Evolutionary conservation across 129 eudicot genomes (phyloP), one percentile per base, ranked within the genome.

Genomic region (Escallonia rubra): DNA sequence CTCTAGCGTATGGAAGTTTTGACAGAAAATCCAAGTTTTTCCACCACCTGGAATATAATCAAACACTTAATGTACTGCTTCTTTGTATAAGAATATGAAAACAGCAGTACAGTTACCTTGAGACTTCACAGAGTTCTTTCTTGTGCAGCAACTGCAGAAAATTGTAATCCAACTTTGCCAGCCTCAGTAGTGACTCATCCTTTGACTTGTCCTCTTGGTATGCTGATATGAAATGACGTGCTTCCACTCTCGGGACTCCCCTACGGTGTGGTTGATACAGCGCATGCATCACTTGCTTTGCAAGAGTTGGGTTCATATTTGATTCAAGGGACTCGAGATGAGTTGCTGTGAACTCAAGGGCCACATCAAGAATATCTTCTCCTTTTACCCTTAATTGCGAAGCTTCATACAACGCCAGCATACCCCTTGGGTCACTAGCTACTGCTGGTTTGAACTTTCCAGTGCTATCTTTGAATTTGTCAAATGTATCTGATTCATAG

Each of bases 321-420:
- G 11, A 52, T 3, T 15, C 39, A 44, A 48, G 10, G 2, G 10
- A 10, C 12, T 61, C 10, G 3, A 75, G 59, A 23, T 43, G 49
- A 40, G 41, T 10, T 4, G 63, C 53, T 0, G 82, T 57, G 39
- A 71, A 78, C 13, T 7, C 41, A n/a, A 59, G 16, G 2, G 82
- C 82, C 40, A 72, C 78, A 7, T 72, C 74, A 44, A 78, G 11
- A 8, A 71, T 67, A 13, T n/a, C 57, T 52, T 78, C 82, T 9
- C 65, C 78, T 40, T 39, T 69, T 1, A 8, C 39, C 23, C 82
- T 16, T 8, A 78, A 6, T 60, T 71, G 61, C 4, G 74, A 4
- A 4, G 82, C 77, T 52, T 78, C 82, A 39, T 78, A 60, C 54
- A 78, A 54, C 61, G 74, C 72, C 34, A 78, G 34, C 66, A 78